Conservation (phyloP, 129 eudicot genomes). For the Flaveria trinervia region DNA sequence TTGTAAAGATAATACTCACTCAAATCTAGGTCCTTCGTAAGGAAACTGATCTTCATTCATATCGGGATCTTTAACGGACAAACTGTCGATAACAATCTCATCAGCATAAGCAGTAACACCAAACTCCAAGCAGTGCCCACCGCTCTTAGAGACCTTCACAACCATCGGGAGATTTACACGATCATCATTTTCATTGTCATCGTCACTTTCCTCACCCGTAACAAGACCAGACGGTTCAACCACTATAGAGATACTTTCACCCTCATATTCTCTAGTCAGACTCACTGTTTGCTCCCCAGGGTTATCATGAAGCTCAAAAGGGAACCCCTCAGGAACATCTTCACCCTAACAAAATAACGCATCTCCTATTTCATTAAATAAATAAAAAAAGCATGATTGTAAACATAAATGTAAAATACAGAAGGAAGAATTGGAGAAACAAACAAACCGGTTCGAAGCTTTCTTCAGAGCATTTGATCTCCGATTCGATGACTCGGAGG, state of each 20-base stretch:
- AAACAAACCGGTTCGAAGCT: conserved; percentile 44
- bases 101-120: conserved; percentile 68
- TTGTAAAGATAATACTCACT: conserved; percentile 45
- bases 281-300: conserved; percentile 67
- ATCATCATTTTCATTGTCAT: conserved; percentile 39
- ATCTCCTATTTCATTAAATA: neutral
- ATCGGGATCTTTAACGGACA: conserved; percentile 65
- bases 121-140: conserved; percentile 67
- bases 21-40: conserved; percentile 83
- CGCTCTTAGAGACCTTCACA: conserved; percentile 59
- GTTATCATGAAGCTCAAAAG: conserved; percentile 63
- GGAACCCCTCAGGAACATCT: conserved; percentile 64
- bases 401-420: neutral
- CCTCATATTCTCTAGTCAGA: conserved; percentile 68
- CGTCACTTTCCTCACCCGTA: conserved; percentile 58
- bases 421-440: neutral
- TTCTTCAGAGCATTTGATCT: conserved; percentile 60
- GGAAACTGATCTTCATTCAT: conserved; percentile 67
- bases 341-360: conserved; percentile 42
- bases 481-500: conserved; percentile 50
- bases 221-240: conserved; percentile 70
- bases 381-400: neutral
- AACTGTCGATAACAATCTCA: conserved; percentile 65
- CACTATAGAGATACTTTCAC: conserved; percentile 69
- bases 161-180: conserved; percentile 56